Base-by-base conservation (phyloP, 2,329 filamentous ascomycete genomes). In the Fusarium pininemorale region DNA sequence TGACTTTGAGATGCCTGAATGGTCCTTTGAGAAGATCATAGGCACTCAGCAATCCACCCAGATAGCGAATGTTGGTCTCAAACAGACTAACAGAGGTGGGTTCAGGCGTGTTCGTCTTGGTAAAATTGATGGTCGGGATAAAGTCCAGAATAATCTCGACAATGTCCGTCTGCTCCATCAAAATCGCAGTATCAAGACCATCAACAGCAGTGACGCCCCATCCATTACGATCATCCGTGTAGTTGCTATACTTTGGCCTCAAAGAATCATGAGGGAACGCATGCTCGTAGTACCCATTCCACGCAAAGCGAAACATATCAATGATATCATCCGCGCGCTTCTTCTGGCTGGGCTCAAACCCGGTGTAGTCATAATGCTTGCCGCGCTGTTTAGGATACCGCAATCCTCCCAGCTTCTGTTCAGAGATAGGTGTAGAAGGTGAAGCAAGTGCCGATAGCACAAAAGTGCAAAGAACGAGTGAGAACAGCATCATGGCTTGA, bases 51-150 rank as follows among this genome's bases (percentile, higher is more conserved):
- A 89, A 80, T 1, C 87, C 87, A n/a, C 87, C 87, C 0, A 89
- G 80, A 71, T 87, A 87, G 6, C 87, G 83, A 66, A 89, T 89
- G 9, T 85, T 90, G 0, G 87, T 90, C 77, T 89, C 88, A 64
- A 89, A 90, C 1, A 84, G 62, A 69, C 81, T 89, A 54, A 90
- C 84, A 83, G 84, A 82, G 1, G 44, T 60, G n/a, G 72, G 64
- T 2, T 65, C 2, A 15, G 58, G 58, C 8, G 63, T 55, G 7
- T 66, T 64, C 3, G 63, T 66, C 18, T 64, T 64, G 8, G 63
- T 66, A 26, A 66, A 65, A 7, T 66, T 24, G 16, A 66, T 65
- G 15, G 58, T 55, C 8, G 63, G 58, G 5, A 69, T 69, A 15
- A 69, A 69, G 0, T 69, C 57, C 1, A 69, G 18, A 37, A 69